phyloP scores from a whole-genome alignment of 2,329 filamentous ascomycete species.

The Apiospora malaysiana region DNA sequence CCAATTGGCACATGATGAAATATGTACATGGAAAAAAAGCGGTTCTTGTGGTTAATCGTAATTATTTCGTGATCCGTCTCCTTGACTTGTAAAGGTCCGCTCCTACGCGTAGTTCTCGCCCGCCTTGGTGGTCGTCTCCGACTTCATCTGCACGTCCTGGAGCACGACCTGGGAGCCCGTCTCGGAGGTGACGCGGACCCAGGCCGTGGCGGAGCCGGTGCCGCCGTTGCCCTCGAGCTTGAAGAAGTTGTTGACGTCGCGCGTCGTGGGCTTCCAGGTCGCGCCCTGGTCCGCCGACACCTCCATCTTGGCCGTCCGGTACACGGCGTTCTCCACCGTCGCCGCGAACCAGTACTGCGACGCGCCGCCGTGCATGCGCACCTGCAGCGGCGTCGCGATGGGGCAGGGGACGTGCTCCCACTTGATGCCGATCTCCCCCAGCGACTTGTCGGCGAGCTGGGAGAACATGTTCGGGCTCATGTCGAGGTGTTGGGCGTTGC shows the following conservation, averaged over 20 bases:
- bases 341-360: constrained; percentile 30
- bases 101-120: constrained; percentile 10
- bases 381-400: constrained; percentile 23
- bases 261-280: constrained; percentile 19
- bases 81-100: no score
- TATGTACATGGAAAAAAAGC: not conserved
- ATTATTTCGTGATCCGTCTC: not conserved
- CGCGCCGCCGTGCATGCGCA: constrained; percentile 29
- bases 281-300: constrained; percentile 21
- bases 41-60: not conserved
- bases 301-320: constrained; percentile 29
- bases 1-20: no score
- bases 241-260: constrained; percentile 23
- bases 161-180: constrained; percentile 17
- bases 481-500: constrained; percentile 19
- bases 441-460: constrained; percentile 20
- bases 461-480: constrained; percentile 22
- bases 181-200: constrained; percentile 20
- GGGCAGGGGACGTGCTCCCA: constrained; percentile 21
- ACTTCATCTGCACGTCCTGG: constrained; percentile 14
- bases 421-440: constrained; percentile 19
- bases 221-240: constrained; percentile 19
- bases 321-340: constrained; percentile 29
- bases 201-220: constrained; percentile 6
- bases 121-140: not conserved